Evolutionary conservation across 257 asterid genomes (phyloP).

Genomic region (Lavandula angustifolia): DNA sequence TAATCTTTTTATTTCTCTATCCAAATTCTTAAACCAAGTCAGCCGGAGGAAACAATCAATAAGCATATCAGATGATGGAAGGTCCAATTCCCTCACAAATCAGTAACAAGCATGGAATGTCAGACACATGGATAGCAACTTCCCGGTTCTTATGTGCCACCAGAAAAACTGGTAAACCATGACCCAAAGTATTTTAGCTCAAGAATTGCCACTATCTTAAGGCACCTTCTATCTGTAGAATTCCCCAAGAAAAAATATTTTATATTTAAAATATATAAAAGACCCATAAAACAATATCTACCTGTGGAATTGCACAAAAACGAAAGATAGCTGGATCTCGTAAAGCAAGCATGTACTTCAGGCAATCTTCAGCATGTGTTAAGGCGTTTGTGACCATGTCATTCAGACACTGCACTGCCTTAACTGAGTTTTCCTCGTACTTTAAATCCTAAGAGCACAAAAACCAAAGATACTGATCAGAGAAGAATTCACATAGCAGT

Average conservation of each 20-base stretch:
- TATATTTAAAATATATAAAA: background rate
- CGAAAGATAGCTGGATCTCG: conserved; percentile 76
- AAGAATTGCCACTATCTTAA: conserved; percentile 4
- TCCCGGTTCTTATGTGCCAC: background rate
- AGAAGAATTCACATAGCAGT: conserved; percentile 10
- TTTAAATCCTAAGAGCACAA: conserved; percentile 65
- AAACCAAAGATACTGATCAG: conserved; percentile 25
- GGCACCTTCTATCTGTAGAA: background rate
- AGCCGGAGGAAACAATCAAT: background rate
- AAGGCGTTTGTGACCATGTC: conserved; percentile 92
- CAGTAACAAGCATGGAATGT: background rate
- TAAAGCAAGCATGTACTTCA: conserved; percentile 68
- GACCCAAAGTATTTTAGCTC: conserved; percentile 14
- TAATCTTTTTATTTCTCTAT: background rate
- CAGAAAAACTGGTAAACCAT: conserved; percentile 12
- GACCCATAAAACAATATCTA: conserved; percentile 31
- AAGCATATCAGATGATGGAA: background rate
- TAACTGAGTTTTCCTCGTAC: conserved; percentile 76
- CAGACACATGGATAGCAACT: background rate
- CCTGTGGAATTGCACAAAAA: conserved; percentile 98
- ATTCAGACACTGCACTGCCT: conserved; percentile 92
- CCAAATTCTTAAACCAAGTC: background rate
- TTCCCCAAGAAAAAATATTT: background rate
- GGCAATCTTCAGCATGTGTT: conserved; percentile 70
- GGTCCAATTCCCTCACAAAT: background rate